Evolutionary conservation across 345 rosid genomes (phyloP).

Genomic region (Eutrema japonicum): DNA sequence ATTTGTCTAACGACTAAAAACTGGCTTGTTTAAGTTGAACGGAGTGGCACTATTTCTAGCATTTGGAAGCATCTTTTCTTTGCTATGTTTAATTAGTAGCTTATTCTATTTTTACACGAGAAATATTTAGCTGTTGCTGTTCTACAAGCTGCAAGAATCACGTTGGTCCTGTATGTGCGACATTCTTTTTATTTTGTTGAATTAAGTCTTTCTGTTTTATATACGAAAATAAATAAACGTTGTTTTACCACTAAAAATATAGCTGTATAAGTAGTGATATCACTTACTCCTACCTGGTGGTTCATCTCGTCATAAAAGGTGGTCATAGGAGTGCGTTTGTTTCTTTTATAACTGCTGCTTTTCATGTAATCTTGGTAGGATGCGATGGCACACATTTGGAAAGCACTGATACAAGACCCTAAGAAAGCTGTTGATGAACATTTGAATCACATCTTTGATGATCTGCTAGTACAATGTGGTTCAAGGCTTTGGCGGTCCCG

Average conservation of each 20-base stretch:
- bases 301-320: slow-evolving; percentile 24
- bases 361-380: slow-evolving; percentile 58
- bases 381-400: slow-evolving; percentile 98
- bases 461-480: slow-evolving; percentile 78
- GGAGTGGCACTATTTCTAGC: slow-evolving; percentile 26
- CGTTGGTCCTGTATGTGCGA: slow-evolving; percentile 15
- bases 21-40: slow-evolving; percentile 21
- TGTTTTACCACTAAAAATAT: neutral
- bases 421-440: slow-evolving; percentile 84
- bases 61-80: slow-evolving; percentile 11
- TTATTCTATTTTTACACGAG: neutral
- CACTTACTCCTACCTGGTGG: slow-evolving; percentile 2
- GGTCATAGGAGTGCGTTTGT: slow-evolving; percentile 5
- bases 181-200: neutral
- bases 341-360: slow-evolving; percentile 25
- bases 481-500: slow-evolving; percentile 97
- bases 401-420: slow-evolving; percentile 80
- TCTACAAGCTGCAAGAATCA: slow-evolving; percentile 20
- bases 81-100: slow-evolving; percentile 16
- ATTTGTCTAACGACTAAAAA: neutral
- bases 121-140: slow-evolving; percentile 18
- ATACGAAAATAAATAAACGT: neutral
- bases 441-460: slow-evolving; percentile 80
- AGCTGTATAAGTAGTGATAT: slow-evolving; percentile 15
- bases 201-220: neutral